Evolutionary conservation across 495 filamentous ascomycete genomes (phyloP), one percentile per base, ranked within the genome.

Genomic region (Diplogelasinospora grovesii): DNA sequence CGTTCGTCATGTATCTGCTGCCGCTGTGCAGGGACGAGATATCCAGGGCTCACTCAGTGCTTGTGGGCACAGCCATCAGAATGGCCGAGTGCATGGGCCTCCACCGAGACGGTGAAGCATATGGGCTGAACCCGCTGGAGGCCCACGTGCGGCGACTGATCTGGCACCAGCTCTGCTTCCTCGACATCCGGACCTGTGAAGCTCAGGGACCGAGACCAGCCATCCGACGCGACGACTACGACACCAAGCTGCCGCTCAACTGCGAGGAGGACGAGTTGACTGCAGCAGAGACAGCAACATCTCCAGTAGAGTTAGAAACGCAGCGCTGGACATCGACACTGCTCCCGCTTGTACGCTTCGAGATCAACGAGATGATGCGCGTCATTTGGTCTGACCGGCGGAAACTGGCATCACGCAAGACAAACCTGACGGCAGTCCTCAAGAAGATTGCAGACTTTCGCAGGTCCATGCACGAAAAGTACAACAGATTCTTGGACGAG

Each of bases 11-110:
- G 67, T 86, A 84, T 26, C 6, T 6, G 35, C 39, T 86, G 23
- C 81, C 82, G 1, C 62, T 85, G 11, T 85, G 83, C 42, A 72
- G 83, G 22, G 69, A 65, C 9, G 77, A 85, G 54, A 69, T 88
- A 14, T 85, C 82, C 3, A 65, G 83, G 39, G 75, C 79, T 4
- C 83, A 86, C 52, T 82, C 78, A 6, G 80, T 81, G 14, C 68
- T 88, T 2, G 72, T 81, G 3, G 82, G 79, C 15, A 74, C 81
- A 14, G 81, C 80, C 8, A 78, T 85, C 15, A 65, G 83, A 22
- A 75, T 86, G 57, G 83, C 82, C 21, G 80, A 85, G 61, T 84
- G 82, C 50, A 84, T 85, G 79, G 79, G 83, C 5, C 60, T 86
- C n/a, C 79, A 87, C 53, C 66, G 79, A 1, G 85, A 89, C 49